A percentile compares a stretch with the other conserved stretches of the same genome.
Evolutionary conservation across 495 filamentous ascomycete species (phyloP).

Genomic region (Penicillium verhagenii): DNA sequence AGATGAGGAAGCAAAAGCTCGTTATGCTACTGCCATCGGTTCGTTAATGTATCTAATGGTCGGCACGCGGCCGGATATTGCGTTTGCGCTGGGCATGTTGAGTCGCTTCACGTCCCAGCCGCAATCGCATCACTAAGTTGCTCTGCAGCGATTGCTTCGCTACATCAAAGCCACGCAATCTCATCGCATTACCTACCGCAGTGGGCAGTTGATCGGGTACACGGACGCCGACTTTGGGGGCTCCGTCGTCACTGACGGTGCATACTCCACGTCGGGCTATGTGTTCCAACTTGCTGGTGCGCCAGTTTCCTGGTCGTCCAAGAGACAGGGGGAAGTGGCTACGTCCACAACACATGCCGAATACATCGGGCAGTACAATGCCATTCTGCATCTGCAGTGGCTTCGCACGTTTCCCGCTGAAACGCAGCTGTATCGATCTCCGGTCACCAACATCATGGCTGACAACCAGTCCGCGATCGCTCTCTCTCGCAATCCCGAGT

Average conservation of each 20-base stretch:
- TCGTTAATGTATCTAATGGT: conserved; percentile 7
- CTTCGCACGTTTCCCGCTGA: conserved; percentile 13
- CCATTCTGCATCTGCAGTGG: conserved; percentile 16
- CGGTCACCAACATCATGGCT: conserved; percentile 16
- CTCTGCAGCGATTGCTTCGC: conserved; percentile 6
- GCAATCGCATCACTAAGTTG: conserved; percentile 9
- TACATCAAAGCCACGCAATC: conserved; percentile 8
- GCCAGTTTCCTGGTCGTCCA: conserved; percentile 13
- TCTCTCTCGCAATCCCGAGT: conserved; percentile 11
- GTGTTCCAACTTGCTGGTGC: conserved; percentile 13
- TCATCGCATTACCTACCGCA: conserved; percentile 8
- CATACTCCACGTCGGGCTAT: conserved; percentile 12
- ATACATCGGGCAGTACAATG: conserved; percentile 15
- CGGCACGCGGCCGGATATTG: conserved; percentile 7
- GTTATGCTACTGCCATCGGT: conserved; percentile 8
- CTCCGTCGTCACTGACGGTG: conserved; percentile 11
- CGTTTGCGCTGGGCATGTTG: conserved; percentile 6
- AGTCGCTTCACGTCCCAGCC: conserved; percentile 13
- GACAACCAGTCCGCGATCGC: conserved; percentile 18
- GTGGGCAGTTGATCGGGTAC: conserved; percentile 6
- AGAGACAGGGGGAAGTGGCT: conserved; percentile 18
- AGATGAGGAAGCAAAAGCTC: conserved; percentile 9
- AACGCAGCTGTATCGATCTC: conserved; percentile 13
- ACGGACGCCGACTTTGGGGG: conserved; percentile 10
- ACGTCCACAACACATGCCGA: conserved; percentile 18